Base-by-base conservation (phyloP, 192 early-diverging fungal genomes). In the Backusella australiensis region DNA sequence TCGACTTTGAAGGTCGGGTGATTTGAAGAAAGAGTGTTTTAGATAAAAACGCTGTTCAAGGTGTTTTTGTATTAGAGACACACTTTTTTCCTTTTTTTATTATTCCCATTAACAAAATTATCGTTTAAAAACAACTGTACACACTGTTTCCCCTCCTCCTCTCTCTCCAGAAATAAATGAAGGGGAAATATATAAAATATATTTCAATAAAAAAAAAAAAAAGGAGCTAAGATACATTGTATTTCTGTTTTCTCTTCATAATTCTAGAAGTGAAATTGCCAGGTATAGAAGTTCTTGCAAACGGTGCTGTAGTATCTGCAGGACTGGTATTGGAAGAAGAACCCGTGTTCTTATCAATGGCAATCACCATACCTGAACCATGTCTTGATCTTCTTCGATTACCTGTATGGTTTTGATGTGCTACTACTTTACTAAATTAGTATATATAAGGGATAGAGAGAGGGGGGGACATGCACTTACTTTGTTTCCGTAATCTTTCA, bases 401-500 rank as follows among this genome's bases (percentile, higher is more conserved):
- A 12, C 53, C 53, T 59, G 11, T 19, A 59, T 59, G 53, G 8
- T 9, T 26, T 23, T 59, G 53, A 23, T 26, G 23, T 26, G 53
- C 23, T 59, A n/a, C n/a, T n/a, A 19, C 11, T 59, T 23, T 7
- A 12, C 11, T 59, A 26, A 53, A 8, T 59, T 23, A 1, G 14
- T 71, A 41, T 71, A 19, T 71, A 21, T 15, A 39, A 70, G 4
- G 12, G 23, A 44, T 42, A 23, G 1, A 38, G 38, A 23, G 23
- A 23, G 29, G 1, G 29, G 32, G 32, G 32, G 1, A 0, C 32
- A 32, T 32, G 2, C 32, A 5, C 68, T 17, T 71, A 71, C 70
- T 83, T 63, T 88, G 83, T 38, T 87, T 84, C 15, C 92, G 84
- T 23, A 77, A 81, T 19, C 89, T 86, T 72, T 96, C 94, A 81